These are phyloP conservation scores for Malus sieversii DNA, from an alignment of 306 rosid genomes.

Conservation along the genomic window DNA sequence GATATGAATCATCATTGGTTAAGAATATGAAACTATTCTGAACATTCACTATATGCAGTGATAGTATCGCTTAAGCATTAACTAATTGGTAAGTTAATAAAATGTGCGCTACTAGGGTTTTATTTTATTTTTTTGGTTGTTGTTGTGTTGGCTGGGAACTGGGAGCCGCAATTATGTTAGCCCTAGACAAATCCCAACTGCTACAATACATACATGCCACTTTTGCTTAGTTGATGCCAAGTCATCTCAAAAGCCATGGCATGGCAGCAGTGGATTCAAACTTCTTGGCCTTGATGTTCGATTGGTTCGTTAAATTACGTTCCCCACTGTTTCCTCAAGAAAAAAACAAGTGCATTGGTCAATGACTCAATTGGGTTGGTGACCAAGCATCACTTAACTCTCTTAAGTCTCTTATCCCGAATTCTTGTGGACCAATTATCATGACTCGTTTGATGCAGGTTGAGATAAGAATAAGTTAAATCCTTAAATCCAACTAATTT, in stretches of 20 bases:
- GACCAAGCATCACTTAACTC: background rate
- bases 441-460: no score
- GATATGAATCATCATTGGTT: no score
- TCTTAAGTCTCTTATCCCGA: background rate
- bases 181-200: slow-evolving; percentile 8
- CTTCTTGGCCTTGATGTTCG: background rate
- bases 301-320: background rate
- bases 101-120: no score
- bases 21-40: no score
- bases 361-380: slow-evolving; percentile 9
- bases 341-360: background rate
- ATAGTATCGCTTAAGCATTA: no score
- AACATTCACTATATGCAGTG: no score
- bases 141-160: no score
- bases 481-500: no score
- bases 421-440: background rate
- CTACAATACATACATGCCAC: background rate
- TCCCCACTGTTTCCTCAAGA: background rate
- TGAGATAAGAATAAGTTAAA: no score
- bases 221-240: background rate
- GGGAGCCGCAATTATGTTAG: background rate
- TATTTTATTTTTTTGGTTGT: no score
- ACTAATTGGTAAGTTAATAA: no score
- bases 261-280: background rate
- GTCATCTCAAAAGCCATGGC: background rate